Percentiles rank a stretch among this genome's conserved stretches.
Evolutionary conservation across 208 protist species (phyloP).

Genomic region (Acanthamoeba polyphaga): DNA sequence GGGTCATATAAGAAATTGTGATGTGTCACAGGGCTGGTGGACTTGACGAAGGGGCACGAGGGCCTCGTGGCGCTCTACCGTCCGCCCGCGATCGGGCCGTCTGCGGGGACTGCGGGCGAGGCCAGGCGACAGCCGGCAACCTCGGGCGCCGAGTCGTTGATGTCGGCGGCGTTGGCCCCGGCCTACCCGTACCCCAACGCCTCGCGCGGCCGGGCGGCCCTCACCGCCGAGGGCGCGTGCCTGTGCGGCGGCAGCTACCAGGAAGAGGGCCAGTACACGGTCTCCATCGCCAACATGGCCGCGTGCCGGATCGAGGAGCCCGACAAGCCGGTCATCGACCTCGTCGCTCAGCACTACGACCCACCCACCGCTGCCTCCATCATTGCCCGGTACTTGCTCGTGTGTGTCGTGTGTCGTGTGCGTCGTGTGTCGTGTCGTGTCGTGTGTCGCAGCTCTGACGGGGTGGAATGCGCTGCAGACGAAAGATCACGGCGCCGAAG

Average conservation of each 20-base stretch:
- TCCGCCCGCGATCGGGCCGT: not conserved
- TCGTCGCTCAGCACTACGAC: not conserved
- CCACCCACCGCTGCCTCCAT: not conserved
- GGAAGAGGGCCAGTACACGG: not conserved
- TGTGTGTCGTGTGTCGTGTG: not conserved
- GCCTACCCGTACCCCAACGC: not conserved
- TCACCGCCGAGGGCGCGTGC: not conserved
- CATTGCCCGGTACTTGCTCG: not conserved
- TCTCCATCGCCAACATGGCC: not conserved
- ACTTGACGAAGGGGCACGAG: not conserved
- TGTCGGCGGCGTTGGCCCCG: not conserved
- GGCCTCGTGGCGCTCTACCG: not conserved
- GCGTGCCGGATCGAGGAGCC: not conserved
- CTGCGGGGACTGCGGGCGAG: not conserved
- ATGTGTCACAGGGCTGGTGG: not conserved
- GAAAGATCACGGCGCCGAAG: not conserved
- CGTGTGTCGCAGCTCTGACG: not conserved
- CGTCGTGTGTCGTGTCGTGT: not conserved
- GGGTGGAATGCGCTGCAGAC: not conserved
- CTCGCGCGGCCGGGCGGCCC: not conserved
- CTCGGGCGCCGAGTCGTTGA: not conserved
- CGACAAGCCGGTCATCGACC: constrained; percentile 2
- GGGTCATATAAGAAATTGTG: too few relatives aligned
- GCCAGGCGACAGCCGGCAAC: not conserved
- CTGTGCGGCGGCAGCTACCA: constrained; percentile 1